A percentile compares a stretch with the other conserved stretches of the same genome.
These are phyloP conservation scores for Ganoderma leucocontextum DNA, from an alignment of 1,284 basidiomycete genomes.

Conservation along the genomic window DNA sequence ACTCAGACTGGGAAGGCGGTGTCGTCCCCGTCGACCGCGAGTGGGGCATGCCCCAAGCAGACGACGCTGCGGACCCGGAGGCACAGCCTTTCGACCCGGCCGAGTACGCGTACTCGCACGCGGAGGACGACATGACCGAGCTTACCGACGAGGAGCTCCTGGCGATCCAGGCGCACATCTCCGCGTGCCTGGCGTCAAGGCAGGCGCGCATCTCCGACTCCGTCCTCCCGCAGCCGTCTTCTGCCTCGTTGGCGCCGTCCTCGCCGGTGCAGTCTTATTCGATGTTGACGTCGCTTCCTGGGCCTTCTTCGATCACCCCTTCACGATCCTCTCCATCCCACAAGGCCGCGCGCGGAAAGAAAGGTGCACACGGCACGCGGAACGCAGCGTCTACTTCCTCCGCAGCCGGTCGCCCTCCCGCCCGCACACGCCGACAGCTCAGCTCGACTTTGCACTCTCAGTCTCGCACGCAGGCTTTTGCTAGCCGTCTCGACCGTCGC, in stretches of 20 bases:
- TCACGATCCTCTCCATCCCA: background rate
- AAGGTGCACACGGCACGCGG: background rate
- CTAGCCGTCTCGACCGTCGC: background rate
- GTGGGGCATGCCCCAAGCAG: constrained; percentile 19
- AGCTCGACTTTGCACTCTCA: background rate
- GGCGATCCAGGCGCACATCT: background rate
- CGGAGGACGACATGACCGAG: constrained; percentile 6
- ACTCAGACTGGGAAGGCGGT: constrained; percentile 29
- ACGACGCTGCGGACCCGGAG: constrained; percentile 28
- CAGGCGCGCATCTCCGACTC: background rate
- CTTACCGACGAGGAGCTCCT: constrained; percentile 10
- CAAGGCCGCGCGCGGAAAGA: background rate
- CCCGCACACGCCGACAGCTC: background rate
- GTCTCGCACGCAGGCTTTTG: background rate
- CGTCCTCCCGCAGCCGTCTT: background rate
- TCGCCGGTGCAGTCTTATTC: background rate
- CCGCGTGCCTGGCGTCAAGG: constrained; percentile 6
- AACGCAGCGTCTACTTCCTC: background rate
- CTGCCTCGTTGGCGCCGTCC: background rate
- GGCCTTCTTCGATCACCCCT: constrained; percentile 7
- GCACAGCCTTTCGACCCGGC: constrained; percentile 15
- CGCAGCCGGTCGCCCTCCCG: background rate
- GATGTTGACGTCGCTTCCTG: constrained; percentile 2
- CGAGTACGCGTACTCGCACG: background rate
- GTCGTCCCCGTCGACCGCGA: constrained; percentile 24